phyloP scores from a whole-genome alignment of 2,329 filamentous ascomycete species.

The Alternaria ventricosa region DNA sequence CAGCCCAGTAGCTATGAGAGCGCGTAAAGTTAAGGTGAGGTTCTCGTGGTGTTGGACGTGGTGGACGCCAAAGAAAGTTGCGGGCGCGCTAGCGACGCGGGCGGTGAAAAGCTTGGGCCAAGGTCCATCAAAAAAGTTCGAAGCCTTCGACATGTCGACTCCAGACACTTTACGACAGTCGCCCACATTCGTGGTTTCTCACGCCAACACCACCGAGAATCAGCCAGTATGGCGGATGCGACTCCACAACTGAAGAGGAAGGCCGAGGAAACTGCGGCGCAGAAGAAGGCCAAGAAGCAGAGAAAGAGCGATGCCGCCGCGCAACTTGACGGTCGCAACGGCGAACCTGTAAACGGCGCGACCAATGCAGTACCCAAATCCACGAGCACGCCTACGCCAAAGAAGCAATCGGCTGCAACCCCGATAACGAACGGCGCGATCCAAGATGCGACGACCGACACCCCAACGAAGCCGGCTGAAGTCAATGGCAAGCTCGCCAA shows the following conservation, averaged over 20 bases:
- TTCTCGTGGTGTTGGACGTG: constrained; percentile 19
- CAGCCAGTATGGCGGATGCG: constrained; percentile 32
- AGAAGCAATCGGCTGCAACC: constrained; percentile 15
- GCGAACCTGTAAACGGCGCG: constrained; percentile 18
- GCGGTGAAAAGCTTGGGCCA: constrained; percentile 45
- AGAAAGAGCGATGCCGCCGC: constrained; percentile 30
- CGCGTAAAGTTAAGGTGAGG: constrained; percentile 1
- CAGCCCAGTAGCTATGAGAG: not conserved
- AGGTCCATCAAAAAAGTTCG: constrained; percentile 27
- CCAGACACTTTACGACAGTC: constrained; percentile 3
- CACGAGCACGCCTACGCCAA: constrained; percentile 17
- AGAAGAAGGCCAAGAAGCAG: constrained; percentile 39
- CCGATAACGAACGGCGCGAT: constrained; percentile 15
- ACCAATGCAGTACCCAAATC: constrained; percentile 20
- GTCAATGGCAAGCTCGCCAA: not conserved
- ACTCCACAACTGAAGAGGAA: constrained; percentile 40
- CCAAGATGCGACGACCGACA: constrained; percentile 13
- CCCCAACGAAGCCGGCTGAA: constrained; percentile 6
- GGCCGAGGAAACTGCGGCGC: constrained; percentile 35
- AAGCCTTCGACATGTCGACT: not conserved
- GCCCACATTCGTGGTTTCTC: not conserved
- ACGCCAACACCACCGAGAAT: not conserved
- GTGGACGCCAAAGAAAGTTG: constrained; percentile 44
- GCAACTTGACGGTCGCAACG: constrained; percentile 16
- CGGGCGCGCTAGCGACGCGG: constrained; percentile 32